These are phyloP conservation scores for Tolypocladium paradoxum DNA, from an alignment of 2,329 filamentous ascomycete genomes.

Conservation along the genomic window DNA sequence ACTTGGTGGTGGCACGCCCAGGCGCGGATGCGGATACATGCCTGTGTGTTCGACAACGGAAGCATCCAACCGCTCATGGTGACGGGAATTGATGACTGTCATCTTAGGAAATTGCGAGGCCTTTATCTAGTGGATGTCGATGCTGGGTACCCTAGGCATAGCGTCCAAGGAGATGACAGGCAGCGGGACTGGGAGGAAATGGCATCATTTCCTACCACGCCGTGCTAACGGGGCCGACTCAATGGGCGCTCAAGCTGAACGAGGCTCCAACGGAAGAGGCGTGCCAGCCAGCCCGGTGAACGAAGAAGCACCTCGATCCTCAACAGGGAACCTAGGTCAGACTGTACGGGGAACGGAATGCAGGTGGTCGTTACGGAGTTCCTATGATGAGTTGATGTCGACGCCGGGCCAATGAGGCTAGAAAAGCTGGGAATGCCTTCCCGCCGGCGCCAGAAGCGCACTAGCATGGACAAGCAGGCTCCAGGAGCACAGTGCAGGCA, in stretches of 20 bases:
- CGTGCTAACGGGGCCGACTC: neutral
- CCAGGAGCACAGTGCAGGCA: neutral
- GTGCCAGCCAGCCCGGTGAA: neutral
- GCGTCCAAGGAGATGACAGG: neutral
- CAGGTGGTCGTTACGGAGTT: neutral
- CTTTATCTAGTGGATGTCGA: neutral
- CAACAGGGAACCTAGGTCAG: neutral
- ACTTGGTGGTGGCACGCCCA: neutral
- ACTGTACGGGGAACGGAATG: neutral
- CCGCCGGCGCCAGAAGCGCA: neutral
- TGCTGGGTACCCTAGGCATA: neutral
- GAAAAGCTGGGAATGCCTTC: neutral
- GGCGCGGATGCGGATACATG: neutral
- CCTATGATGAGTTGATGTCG: neutral
- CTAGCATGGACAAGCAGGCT: neutral
- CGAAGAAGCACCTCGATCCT: neutral
- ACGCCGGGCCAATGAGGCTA: neutral
- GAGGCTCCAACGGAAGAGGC: neutral
- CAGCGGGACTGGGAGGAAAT: neutral
- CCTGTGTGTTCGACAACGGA: neutral
- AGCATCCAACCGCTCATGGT: neutral
- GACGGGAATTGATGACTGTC: neutral
- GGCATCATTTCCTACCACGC: neutral
- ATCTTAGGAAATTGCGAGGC: conserved; percentile 3
- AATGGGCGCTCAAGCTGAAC: neutral